Conservation (phyloP, 495 filamentous ascomycete genomes). For the Geoglossum glabrum region DNA sequence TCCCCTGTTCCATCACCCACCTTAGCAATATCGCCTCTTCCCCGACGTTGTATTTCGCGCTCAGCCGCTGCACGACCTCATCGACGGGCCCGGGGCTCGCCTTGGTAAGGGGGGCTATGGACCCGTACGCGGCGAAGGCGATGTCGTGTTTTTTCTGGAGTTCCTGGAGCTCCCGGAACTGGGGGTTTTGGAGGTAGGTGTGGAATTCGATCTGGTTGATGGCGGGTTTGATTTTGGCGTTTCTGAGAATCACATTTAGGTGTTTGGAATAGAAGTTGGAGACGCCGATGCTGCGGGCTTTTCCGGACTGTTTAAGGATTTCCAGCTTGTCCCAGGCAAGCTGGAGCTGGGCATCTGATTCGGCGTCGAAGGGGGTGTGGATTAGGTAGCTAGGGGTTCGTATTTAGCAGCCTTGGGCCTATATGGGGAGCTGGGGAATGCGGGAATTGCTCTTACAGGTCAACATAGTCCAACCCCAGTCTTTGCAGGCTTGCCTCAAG, state of each 20-base stretch:
- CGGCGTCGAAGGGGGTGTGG: conserved; percentile 52
- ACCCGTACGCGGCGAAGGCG: conserved; percentile 45
- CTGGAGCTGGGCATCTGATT: conserved; percentile 41
- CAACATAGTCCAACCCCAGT: conserved; percentile 60
- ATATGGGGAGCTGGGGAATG: not conserved
- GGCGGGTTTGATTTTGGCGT: conserved; percentile 39
- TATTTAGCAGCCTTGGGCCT: not conserved
- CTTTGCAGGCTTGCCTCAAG: conserved; percentile 53
- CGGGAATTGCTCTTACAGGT: conserved; percentile 31
- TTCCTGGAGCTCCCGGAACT: conserved; percentile 42
- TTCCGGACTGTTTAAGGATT: conserved; percentile 44
- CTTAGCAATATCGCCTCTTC: conserved; percentile 48
- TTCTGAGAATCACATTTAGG: conserved; percentile 45
- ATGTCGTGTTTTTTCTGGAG: conserved; percentile 50
- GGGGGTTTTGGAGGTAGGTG: conserved; percentile 61
- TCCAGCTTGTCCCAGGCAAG: conserved; percentile 62
- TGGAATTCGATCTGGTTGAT: conserved; percentile 85
- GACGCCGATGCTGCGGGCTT: conserved; percentile 62
- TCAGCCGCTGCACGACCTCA: conserved; percentile 33
- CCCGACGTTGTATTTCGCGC: conserved; percentile 58
- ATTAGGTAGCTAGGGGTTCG: conserved; percentile 41
- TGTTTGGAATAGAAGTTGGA: conserved; percentile 57
- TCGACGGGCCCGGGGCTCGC: conserved; percentile 51
- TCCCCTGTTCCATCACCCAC: conserved; percentile 64
- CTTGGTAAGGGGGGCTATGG: conserved; percentile 45